Evolutionary conservation across 805 yeast genomes (phyloP), one percentile per base, ranked within the genome.

Genomic region (Yamadazyma sp.): DNA sequence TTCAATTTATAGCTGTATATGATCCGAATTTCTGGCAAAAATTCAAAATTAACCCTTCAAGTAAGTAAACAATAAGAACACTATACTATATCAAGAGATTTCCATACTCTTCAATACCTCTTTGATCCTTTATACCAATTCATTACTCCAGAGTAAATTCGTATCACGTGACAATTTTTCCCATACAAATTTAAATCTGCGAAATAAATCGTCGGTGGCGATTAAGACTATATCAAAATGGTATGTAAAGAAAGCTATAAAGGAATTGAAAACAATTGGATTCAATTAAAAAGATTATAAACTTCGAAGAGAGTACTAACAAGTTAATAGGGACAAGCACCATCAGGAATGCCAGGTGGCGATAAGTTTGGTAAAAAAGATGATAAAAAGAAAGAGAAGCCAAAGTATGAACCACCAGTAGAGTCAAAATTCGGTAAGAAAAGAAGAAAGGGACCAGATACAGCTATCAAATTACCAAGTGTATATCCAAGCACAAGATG

Each of bases 371-470:
- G 58, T 48, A 69, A 69, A 58, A 70, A 70, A 61, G 80, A 76
- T 50, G 79, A 75, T 44, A 66, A 58, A 58, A 81, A 81, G 66
- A 79, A 81, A 47, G 86, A 85, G 52, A 89, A 91, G 65, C 98
- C 97, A 54, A 91, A 89, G 70, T 93, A 91, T 62, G 98, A 93
- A 64, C 98, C 98, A 23, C 98, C 98, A 11, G 97, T 91, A 42
- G 94, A 91, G 63, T 82, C 96, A 5, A 80, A 89, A 47, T 84
- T 87, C 53, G 96, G 96, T 38, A 84, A 86, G 61, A 89, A 87
- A 75, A 85, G 86, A 69, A 80, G 93, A 72, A 87, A 82, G 71
- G 96, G 96, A 6, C 95, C 93, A 35, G 86, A 86, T 36, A 84
- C 94, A 17, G 86, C 81, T 27, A 78, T 76, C 44, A 87, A 82